phyloP scores from a whole-genome alignment of 2,329 filamentous ascomycete species.

The Exophiala bonariae region DNA sequence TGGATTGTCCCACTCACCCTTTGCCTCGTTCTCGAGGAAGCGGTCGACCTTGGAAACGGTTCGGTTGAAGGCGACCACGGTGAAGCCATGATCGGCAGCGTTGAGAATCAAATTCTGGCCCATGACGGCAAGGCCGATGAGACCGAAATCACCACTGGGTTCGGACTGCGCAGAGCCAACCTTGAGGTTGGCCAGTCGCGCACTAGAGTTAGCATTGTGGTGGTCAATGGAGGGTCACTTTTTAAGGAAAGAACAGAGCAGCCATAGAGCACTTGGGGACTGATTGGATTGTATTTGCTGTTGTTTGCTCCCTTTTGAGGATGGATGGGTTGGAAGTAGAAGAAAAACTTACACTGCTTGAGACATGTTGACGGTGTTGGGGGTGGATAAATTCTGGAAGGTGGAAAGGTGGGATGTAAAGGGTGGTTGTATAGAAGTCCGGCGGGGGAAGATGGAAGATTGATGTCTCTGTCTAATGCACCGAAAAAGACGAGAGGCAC shows the following conservation, averaged over 20 bases:
- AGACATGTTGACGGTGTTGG: slow-evolving; percentile 27
- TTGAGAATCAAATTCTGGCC: slow-evolving; percentile 86
- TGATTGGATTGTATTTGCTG: no score
- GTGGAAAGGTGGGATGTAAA: slow-evolving; percentile 2
- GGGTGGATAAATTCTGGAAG: slow-evolving; percentile 2
- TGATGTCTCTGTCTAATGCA: slow-evolving; percentile 29
- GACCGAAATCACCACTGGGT: slow-evolving; percentile 79
- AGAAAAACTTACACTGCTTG: slow-evolving; percentile 28
- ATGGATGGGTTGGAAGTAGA: neutral
- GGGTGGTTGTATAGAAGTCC: slow-evolving; percentile 2
- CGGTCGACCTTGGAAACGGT: slow-evolving; percentile 97
- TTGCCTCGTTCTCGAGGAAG: slow-evolving; percentile 87
- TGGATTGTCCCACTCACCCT: slow-evolving; percentile 54
- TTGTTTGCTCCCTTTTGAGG: no score
- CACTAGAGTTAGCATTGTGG: slow-evolving; percentile 57
- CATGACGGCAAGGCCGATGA: slow-evolving; percentile 92
- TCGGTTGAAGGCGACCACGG: slow-evolving; percentile 97
- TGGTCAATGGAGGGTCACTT: slow-evolving; percentile 31
- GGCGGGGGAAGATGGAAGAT: no score
- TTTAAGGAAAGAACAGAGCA: slow-evolving; percentile 4
- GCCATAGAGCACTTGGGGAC: slow-evolving; percentile 1
- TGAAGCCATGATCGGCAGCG: slow-evolving; percentile 90
- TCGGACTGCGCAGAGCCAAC: slow-evolving; percentile 60
- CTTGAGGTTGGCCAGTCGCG: slow-evolving; percentile 72
- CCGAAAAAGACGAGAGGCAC: slow-evolving; percentile 30